Conservation (phyloP, 805 yeast species). For the Yarrowia deformans region DNA sequence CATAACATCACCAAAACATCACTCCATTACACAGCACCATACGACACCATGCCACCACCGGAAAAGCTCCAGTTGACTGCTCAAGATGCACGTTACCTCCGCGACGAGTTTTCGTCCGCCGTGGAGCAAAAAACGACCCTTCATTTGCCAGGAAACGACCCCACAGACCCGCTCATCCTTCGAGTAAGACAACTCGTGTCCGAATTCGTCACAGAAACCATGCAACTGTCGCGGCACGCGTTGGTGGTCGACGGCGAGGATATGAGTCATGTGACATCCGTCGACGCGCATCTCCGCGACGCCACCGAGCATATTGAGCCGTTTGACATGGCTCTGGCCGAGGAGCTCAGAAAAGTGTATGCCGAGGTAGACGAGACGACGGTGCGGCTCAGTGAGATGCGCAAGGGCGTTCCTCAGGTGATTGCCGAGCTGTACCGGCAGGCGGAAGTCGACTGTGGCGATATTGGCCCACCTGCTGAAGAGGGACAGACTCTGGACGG, state of each 20-base stretch:
- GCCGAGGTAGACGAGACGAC: conserved; percentile 69
- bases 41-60: conserved; percentile 50
- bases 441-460: not conserved
- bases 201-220: conserved; percentile 57
- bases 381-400: conserved; percentile 60
- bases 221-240: conserved; percentile 64
- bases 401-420: conserved; percentile 51
- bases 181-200: conserved; percentile 53
- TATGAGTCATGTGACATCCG: conserved; percentile 47
- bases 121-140: conserved; percentile 57
- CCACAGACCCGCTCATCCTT: conserved; percentile 55
- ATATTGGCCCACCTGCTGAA: not conserved
- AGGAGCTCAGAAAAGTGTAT: conserved; percentile 62
- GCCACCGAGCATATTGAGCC: conserved; percentile 62
- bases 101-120: conserved; percentile 54
- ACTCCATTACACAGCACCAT: not conserved
- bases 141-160: conserved; percentile 54
- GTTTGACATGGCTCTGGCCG: conserved; percentile 70
- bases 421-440: conserved; percentile 9
- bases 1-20: not conserved
- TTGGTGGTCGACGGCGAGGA: conserved; percentile 65
- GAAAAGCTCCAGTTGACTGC: conserved; percentile 55
- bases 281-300: conserved; percentile 45
- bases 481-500: conserved; percentile 1
- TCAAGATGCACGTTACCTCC: conserved; percentile 61